Evolutionary conservation across 2,329 filamentous ascomycete species (phyloP), one percentile per base, ranked within the genome.

Genomic region (Teratosphaeria pseudoeucalypti): DNA sequence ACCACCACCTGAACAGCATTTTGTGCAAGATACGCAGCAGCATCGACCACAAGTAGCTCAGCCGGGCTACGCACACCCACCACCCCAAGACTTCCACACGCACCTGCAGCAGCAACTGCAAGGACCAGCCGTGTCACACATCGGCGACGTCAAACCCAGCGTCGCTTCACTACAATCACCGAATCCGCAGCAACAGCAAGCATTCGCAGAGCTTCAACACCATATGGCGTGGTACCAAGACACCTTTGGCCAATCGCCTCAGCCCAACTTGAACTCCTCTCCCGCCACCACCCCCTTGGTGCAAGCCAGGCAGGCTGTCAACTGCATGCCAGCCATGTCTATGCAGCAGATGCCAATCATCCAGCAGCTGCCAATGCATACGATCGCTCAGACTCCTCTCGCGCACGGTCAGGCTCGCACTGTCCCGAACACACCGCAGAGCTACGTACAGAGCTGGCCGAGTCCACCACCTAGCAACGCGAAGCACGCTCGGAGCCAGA

Each of bases 1-100:
- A 81, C 76, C 78, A 77, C 79, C 82, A 53, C 55, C 58, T 16
- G 37, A 58, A 82, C 88, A 92, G 83, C 87, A 90, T 83, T 82
- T 85, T 78, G 83, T 90, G 86, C 88, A 87, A 87, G 88, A 89
- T 89, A 83, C 87, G 85, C 90, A 92, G 84, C 85, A 89, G 86
- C 89, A 91, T 81, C 85, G 84, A 83, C 82, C 85, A 23, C 43
- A 49, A 19, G 43, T 49, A 82, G 83, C 84, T 83, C 85, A 88
- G 85, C 87, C 87, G 84, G 86, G 87, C 82, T 81, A 65, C 62
- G 65, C 74, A 54, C 62, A 55, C 26, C 34, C 53, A 10, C 34
- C 66, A 58, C 61, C 67, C 60, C 65, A 74, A 63, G 69, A 74
- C 65, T 75, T 73, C 66, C 74, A 75, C 64, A 72, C 73, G 63